Evolutionary conservation across 176 grass and related monocot genomes (phyloP).

Genomic region (Alopecurus myosuroides): DNA sequence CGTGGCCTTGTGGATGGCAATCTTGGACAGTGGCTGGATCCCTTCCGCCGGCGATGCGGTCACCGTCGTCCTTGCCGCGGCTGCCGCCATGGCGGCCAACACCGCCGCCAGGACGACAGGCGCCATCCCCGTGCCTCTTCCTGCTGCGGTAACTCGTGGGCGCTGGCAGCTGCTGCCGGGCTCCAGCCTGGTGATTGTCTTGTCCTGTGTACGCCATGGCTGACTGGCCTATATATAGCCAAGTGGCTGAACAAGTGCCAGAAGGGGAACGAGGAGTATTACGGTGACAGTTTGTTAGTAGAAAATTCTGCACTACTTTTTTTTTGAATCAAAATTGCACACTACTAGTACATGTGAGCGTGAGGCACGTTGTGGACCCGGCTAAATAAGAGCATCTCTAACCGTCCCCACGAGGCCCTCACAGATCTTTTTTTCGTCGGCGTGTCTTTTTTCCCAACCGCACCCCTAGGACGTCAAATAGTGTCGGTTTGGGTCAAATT

Average conservation of each 20-base stretch:
- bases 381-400: too few relatives aligned
- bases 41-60: conserved; percentile 22
- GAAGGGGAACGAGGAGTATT: background rate
- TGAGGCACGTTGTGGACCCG: too few relatives aligned
- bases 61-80: background rate
- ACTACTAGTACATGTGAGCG: too few relatives aligned
- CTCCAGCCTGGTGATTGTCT: background rate
- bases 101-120: background rate
- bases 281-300: too few relatives aligned
- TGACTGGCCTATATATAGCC: background rate
- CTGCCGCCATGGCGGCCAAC: background rate
- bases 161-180: background rate
- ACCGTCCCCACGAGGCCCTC: too few relatives aligned
- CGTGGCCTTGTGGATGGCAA: conserved; percentile 56
- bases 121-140: background rate
- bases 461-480: too few relatives aligned
- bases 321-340: too few relatives aligned
- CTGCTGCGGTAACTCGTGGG: background rate
- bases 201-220: background rate
- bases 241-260: background rate
- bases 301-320: too few relatives aligned
- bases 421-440: too few relatives aligned
- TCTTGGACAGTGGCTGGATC: conserved; percentile 69
- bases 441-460: too few relatives aligned
- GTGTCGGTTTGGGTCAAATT: too few relatives aligned